A percentile compares a stretch with the other conserved stretches of the same genome.
phyloP scores from a whole-genome alignment of 2,329 filamentous ascomycete genomes.

The Trematosphaeria pertusa region DNA sequence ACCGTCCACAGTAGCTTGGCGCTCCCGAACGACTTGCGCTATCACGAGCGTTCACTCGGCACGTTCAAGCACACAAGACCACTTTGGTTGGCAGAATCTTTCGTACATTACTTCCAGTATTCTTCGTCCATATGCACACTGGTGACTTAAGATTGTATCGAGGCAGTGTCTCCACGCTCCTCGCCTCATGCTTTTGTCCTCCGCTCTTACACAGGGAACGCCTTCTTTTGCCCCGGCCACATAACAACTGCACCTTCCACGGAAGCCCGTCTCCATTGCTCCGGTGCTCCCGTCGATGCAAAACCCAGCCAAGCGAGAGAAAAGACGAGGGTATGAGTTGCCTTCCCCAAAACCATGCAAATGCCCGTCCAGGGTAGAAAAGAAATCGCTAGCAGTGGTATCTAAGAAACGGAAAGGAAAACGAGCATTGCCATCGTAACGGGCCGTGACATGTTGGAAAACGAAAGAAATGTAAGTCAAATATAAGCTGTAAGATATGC shows the following conservation, averaged over 20 bases:
- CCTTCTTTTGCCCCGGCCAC: neutral
- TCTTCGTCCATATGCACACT: slow-evolving; percentile 7
- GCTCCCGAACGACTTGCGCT: neutral
- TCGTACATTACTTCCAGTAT: slow-evolving; percentile 8
- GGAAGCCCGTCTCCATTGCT: slow-evolving; percentile 3
- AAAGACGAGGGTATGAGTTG: slow-evolving; percentile 49
- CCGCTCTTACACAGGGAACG: neutral
- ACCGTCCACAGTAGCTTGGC: neutral
- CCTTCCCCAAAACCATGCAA: slow-evolving; percentile 61
- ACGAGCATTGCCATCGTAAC: slow-evolving; percentile 41
- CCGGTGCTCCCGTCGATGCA: slow-evolving; percentile 1
- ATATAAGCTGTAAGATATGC: slow-evolving; percentile 12
- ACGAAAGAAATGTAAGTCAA: slow-evolving; percentile 19
- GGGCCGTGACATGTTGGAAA: slow-evolving; percentile 31
- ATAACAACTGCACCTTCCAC: neutral
- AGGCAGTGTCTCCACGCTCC: slow-evolving; percentile 1
- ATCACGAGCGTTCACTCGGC: neutral
- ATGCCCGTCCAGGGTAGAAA: slow-evolving; percentile 66
- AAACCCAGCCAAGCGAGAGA: neutral
- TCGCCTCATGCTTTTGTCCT: slow-evolving; percentile 9
- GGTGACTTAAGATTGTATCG: slow-evolving; percentile 10
- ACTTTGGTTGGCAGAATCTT: neutral
- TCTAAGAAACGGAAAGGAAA: slow-evolving; percentile 40
- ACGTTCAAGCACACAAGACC: neutral
- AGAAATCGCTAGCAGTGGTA: slow-evolving; percentile 61